phyloP scores from a whole-genome alignment of 2,329 filamentous ascomycete species.

The Thielaviopsis musarum region DNA sequence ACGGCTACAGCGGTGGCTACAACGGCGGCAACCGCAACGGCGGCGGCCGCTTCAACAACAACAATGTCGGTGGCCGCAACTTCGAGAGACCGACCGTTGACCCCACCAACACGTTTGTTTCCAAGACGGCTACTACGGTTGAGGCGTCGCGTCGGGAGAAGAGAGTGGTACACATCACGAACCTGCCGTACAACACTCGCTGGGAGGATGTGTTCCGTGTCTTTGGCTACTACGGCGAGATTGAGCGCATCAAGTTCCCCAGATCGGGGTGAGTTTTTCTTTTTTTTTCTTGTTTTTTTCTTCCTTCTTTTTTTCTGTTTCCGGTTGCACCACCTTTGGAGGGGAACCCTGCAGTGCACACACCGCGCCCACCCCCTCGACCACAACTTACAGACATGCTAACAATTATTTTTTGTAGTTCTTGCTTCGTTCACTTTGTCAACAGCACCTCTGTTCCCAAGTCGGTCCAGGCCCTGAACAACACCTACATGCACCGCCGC shows the following conservation, averaged over 20 bases:
- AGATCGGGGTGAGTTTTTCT: constrained; percentile 8
- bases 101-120: constrained; percentile 8
- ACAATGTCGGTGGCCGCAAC: not conserved
- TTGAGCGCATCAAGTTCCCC: constrained; percentile 10
- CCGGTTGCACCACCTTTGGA: not conserved
- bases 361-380: no score
- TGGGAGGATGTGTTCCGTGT: constrained; percentile 11
- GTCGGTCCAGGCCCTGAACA: constrained; percentile 7
- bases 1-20: not conserved
- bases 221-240: constrained; percentile 11
- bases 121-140: constrained; percentile 7
- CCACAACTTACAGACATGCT: not conserved
- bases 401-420: not conserved
- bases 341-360: not conserved
- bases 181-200: constrained; percentile 8
- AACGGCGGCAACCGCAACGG: not conserved
- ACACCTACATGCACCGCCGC: constrained; percentile 11
- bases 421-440: constrained; percentile 9
- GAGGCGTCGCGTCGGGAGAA: constrained; percentile 6
- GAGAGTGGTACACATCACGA: constrained; percentile 6
- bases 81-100: not conserved
- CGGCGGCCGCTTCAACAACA: not conserved
- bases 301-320: not conserved
- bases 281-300: not conserved
- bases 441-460: constrained; percentile 1